phyloP scores from a whole-genome alignment of 2,329 filamentous ascomycete genomes.

The Aspergillus neotritici region DNA sequence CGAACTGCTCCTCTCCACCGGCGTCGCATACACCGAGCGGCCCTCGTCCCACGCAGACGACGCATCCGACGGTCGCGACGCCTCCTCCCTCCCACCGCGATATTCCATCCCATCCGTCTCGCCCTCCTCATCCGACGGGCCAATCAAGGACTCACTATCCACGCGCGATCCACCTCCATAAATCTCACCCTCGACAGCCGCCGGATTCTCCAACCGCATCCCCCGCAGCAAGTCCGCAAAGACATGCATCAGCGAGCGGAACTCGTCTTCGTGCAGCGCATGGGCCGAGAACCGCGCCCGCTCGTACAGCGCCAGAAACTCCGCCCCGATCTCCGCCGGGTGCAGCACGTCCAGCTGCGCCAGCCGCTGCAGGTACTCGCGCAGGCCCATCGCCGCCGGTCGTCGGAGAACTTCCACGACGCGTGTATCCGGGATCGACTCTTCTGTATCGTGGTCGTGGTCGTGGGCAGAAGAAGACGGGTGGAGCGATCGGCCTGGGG shows the following conservation, averaged over 20 bases:
- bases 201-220: conserved; percentile 62
- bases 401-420: conserved; percentile 68
- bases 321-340: conserved; percentile 43
- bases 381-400: conserved; percentile 64
- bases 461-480: conserved; percentile 19
- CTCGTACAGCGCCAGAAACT: conserved; percentile 75
- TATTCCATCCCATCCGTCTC: conserved; percentile 33
- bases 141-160: conserved; percentile 32
- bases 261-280: conserved; percentile 63
- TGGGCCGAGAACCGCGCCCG: conserved; percentile 72
- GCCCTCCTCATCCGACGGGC: conserved; percentile 36
- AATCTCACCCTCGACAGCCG: conserved; percentile 42
- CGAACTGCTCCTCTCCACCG: conserved; percentile 16
- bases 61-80: conserved; percentile 21
- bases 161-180: conserved; percentile 18
- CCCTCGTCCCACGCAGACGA: conserved; percentile 22
- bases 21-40: conserved; percentile 26
- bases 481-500: conserved; percentile 16
- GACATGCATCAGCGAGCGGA: conserved; percentile 72
- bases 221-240: conserved; percentile 74
- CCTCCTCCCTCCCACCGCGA: conserved; percentile 17
- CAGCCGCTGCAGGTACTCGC: conserved; percentile 72
- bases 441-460: conserved; percentile 7
- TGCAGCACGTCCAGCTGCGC: conserved; percentile 59
- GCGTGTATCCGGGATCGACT: conserved; percentile 55